phyloP scores from a whole-genome alignment of 371 early-diverging fungal genomes.

The Apophysomyces ossiformis region DNA sequence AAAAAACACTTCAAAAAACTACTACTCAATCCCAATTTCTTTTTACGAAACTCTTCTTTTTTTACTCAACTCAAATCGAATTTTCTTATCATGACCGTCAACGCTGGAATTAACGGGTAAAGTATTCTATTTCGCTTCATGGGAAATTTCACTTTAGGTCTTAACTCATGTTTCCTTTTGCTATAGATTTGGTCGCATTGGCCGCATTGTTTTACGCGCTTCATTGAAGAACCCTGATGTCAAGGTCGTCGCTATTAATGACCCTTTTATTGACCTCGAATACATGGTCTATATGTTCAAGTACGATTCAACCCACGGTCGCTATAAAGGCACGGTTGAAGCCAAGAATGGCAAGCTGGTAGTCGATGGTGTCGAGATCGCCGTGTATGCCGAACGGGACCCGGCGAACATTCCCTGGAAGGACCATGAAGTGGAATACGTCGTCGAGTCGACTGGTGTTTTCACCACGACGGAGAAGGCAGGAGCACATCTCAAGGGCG shows the following conservation, averaged over 20 bases:
- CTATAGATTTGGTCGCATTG: constrained; percentile 94
- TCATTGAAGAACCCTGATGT: constrained; percentile 78
- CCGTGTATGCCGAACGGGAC: constrained; percentile 41
- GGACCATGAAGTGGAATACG: constrained; percentile 87
- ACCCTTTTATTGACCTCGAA: constrained; percentile 95
- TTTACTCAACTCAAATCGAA: background rate
- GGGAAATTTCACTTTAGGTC: background rate
- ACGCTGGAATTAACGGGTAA: constrained; percentile 51
- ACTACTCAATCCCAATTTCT: background rate
- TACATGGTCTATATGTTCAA: constrained; percentile 98
- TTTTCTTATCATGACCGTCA: constrained; percentile 34
- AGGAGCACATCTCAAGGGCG: constrained; percentile 88
- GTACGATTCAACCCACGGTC: constrained; percentile 99
- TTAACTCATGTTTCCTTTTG: constrained; percentile 4
- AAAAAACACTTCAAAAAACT: no score
- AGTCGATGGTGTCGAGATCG: constrained; percentile 65
- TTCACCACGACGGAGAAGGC: constrained; percentile 96
- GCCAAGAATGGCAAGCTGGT: constrained; percentile 83
- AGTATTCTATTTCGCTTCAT: background rate
- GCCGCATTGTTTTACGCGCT: constrained; percentile 98
- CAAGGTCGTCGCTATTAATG: constrained; percentile 96
- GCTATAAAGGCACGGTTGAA: constrained; percentile 81
- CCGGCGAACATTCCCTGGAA: constrained; percentile 95
- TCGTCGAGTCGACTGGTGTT: constrained; percentile 99
- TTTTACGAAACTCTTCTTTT: background rate